Percentiles rank a stretch among this genome's conserved stretches.
phyloP scores from a whole-genome alignment of 2,329 filamentous ascomycete genomes.

The Trichophyton benhamiae region DNA sequence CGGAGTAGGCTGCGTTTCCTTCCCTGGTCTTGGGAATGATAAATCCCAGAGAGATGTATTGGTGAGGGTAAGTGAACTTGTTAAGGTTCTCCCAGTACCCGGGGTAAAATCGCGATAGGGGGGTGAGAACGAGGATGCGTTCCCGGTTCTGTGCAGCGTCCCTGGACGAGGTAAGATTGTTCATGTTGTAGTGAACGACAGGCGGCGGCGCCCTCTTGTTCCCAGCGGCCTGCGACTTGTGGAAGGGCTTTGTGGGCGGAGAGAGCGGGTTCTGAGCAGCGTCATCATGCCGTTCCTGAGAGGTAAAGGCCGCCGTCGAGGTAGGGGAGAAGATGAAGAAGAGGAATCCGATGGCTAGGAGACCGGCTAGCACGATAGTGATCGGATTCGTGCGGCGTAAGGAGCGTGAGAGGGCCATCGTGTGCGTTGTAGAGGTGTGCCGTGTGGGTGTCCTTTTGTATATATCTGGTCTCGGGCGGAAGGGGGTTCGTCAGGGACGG shows the following conservation, averaged over 20 bases:
- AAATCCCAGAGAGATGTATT: slow-evolving; percentile 88
- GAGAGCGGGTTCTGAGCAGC: slow-evolving; percentile 59
- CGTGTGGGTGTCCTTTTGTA: too few relatives aligned
- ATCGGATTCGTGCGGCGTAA: slow-evolving; percentile 69
- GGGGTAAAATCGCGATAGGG: slow-evolving; percentile 84
- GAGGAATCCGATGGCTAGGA: slow-evolving; percentile 61
- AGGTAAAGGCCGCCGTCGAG: slow-evolving; percentile 38
- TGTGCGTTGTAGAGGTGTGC: slow-evolving; percentile 9
- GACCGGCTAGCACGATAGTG: slow-evolving; percentile 57
- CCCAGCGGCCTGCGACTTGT: slow-evolving; percentile 45
- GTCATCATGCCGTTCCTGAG: slow-evolving; percentile 40
- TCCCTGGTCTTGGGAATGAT: slow-evolving; percentile 91
- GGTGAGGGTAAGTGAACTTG: slow-evolving; percentile 75
- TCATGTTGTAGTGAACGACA: slow-evolving; percentile 86
- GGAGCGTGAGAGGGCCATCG: slow-evolving; percentile 49
- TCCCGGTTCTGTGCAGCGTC: slow-evolving; percentile 69
- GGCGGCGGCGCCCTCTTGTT: slow-evolving; percentile 57
- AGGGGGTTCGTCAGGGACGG: neutral
- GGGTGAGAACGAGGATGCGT: slow-evolving; percentile 80
- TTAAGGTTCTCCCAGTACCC: slow-evolving; percentile 92
- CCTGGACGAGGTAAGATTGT: slow-evolving; percentile 75
- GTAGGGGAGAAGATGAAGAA: slow-evolving; percentile 50
- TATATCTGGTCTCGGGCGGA: neutral
- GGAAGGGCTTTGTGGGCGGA: slow-evolving; percentile 61
- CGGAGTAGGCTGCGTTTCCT: slow-evolving; percentile 72